Conservation (phyloP, 2,329 filamentous ascomycete species). For the Claviceps spartinae region DNA sequence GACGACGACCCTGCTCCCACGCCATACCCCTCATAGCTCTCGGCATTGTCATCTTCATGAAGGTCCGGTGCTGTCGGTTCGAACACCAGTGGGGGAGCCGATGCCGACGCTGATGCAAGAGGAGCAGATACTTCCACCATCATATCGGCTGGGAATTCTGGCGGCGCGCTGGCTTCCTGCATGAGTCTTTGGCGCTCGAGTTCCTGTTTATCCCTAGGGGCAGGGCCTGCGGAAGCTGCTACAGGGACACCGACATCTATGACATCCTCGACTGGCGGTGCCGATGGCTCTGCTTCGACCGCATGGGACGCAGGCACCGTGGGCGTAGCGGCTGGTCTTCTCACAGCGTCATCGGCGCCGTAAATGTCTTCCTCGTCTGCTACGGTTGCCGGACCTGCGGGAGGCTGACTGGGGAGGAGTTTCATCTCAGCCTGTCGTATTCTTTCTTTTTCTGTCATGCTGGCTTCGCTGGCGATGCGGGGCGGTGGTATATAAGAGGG, state of each 20-base stretch:
- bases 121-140: constrained; percentile 14
- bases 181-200: constrained; percentile 54
- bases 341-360: constrained; percentile 29
- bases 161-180: constrained; percentile 49
- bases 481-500: constrained; percentile 46
- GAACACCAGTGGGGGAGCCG: background rate
- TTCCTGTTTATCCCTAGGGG: constrained; percentile 60
- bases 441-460: constrained; percentile 68
- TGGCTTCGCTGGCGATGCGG: constrained; percentile 44
- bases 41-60: constrained; percentile 32
- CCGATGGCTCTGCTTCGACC: constrained; percentile 22
- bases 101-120: constrained; percentile 4
- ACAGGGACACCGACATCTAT: constrained; percentile 15
- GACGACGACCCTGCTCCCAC: constrained; percentile 15
- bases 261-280: constrained; percentile 31
- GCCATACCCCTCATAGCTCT: constrained; percentile 23
- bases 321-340: constrained; percentile 7
- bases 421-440: constrained; percentile 64
- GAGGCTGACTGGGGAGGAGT: constrained; percentile 67
- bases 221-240: constrained; percentile 15
- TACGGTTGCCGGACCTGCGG: constrained; percentile 23
- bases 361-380: constrained; percentile 37
- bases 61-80: constrained; percentile 45
- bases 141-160: constrained; percentile 41
- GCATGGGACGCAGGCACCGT: constrained; percentile 7